phyloP scores from a whole-genome alignment of 768 basidiomycete species.

The Tubosaeta sp. region DNA sequence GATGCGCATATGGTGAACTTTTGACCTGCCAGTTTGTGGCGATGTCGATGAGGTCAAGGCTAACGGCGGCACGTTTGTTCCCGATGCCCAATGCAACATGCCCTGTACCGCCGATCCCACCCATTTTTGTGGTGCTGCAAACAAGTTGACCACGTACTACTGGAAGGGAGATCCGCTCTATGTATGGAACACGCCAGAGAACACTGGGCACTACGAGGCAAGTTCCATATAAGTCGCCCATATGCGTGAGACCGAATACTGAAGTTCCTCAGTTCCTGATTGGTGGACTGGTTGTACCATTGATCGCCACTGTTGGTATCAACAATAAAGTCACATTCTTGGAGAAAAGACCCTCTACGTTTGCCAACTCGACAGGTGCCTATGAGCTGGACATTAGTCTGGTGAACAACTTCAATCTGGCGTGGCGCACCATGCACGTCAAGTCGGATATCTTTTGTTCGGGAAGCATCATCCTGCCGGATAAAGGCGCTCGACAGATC shows the following conservation, averaged over 20 bases:
- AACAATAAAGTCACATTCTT: slow-evolving; percentile 81
- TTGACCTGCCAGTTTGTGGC: slow-evolving; percentile 53
- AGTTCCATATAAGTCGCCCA: slow-evolving; percentile 14
- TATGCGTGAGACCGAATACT: neutral
- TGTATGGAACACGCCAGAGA: slow-evolving; percentile 60
- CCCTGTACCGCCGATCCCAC: slow-evolving; percentile 68
- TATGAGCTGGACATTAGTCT: slow-evolving; percentile 72
- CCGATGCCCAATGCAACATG: slow-evolving; percentile 39
- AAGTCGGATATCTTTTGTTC: slow-evolving; percentile 80
- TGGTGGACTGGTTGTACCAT: slow-evolving; percentile 64
- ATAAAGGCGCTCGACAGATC: slow-evolving; percentile 50
- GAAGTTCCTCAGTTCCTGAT: slow-evolving; percentile 38
- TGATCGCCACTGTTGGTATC: slow-evolving; percentile 71
- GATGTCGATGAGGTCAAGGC: slow-evolving; percentile 51
- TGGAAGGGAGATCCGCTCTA: slow-evolving; percentile 48
- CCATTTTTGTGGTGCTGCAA: slow-evolving; percentile 62
- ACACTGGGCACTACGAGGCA: slow-evolving; percentile 70
- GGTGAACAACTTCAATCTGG: slow-evolving; percentile 35
- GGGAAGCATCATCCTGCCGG: slow-evolving; percentile 67
- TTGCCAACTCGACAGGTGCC: slow-evolving; percentile 65
- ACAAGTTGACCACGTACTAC: slow-evolving; percentile 50
- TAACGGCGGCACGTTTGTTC: slow-evolving; percentile 28
- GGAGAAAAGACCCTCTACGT: slow-evolving; percentile 58
- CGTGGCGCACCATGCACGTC: slow-evolving; percentile 77
- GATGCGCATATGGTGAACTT: neutral